These are phyloP conservation scores for Euryodendron excelsum DNA, from an alignment of 148 eudicot species.

Conservation along the genomic window DNA sequence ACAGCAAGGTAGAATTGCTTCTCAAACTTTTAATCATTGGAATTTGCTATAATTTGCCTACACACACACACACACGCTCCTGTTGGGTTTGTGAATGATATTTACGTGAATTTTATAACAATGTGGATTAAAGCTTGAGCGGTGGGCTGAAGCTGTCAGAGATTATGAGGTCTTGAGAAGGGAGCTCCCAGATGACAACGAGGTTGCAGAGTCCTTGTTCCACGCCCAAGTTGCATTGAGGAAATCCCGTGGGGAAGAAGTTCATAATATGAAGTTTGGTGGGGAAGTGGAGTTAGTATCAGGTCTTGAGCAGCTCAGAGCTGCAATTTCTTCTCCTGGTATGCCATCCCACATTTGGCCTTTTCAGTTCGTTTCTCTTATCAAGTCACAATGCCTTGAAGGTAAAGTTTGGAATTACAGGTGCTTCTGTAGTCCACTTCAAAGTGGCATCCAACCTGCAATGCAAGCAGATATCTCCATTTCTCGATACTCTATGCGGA, in stretches of 20 bases:
- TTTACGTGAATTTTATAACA: background rate
- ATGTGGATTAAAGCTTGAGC: conserved; percentile 60
- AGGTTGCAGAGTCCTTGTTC: conserved; percentile 78
- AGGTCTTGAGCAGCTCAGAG: conserved; percentile 67
- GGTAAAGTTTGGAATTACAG: conserved; percentile 30
- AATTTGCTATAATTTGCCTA: background rate
- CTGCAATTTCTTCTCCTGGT: conserved; percentile 72
- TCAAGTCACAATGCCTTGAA: background rate
- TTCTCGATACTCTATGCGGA: conserved; percentile 53
- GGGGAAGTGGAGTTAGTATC: conserved; percentile 66
- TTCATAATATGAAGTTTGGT: conserved; percentile 73
- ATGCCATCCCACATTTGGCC: background rate
- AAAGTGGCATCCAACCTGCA: conserved; percentile 38
- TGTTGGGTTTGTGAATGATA: background rate
- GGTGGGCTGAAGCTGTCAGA: conserved; percentile 79
- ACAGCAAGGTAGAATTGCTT: conserved; percentile 55
- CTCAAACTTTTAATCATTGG: background rate
- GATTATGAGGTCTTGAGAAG: conserved; percentile 78
- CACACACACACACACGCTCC: no score
- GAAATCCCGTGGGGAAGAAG: conserved; percentile 80
- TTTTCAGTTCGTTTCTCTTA: background rate
- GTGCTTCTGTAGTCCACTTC: conserved; percentile 70
- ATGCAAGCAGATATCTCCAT: conserved; percentile 57
- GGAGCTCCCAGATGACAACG: conserved; percentile 65
- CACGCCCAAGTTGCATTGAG: conserved; percentile 81